Conservation (phyloP, 2,329 filamentous ascomycete genomes). For the Didymella lethalis region DNA sequence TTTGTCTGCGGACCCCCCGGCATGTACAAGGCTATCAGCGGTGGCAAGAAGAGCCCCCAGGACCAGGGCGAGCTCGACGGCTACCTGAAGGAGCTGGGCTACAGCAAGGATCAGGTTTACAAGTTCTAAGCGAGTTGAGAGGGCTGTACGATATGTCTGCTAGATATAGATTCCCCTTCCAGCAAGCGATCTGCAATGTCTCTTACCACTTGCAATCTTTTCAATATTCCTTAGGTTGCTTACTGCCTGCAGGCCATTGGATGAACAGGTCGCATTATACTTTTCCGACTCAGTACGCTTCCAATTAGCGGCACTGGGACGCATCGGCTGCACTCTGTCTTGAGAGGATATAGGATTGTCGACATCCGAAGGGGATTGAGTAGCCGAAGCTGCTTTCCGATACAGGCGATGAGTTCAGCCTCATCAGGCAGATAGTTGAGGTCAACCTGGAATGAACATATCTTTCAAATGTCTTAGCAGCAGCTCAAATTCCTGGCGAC, state of each 20-base stretch:
- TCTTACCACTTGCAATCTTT: neutral
- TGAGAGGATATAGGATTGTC: too few relatives aligned
- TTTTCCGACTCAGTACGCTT: too few relatives aligned
- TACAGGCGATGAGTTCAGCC: too few relatives aligned
- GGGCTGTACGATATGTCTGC: constrained; percentile 36
- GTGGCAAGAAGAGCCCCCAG: constrained; percentile 86
- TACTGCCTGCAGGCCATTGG: neutral
- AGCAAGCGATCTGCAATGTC: constrained; percentile 7
- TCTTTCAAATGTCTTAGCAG: too few relatives aligned
- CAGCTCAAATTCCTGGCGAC: too few relatives aligned
- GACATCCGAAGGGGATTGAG: too few relatives aligned
- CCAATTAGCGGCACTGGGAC: too few relatives aligned
- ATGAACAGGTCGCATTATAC: too few relatives aligned
- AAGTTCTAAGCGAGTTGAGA: constrained; percentile 61
- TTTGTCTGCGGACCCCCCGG: constrained; percentile 95
- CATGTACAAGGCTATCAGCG: constrained; percentile 92
- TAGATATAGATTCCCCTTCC: constrained; percentile 21
- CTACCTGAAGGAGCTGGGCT: constrained; percentile 83
- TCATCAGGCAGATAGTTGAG: too few relatives aligned
- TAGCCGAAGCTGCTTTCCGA: too few relatives aligned
- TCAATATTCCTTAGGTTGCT: neutral
- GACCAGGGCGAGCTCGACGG: constrained; percentile 93
- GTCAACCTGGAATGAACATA: too few relatives aligned
- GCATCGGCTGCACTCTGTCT: too few relatives aligned
- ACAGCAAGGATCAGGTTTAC: constrained; percentile 88